Conservation (phyloP, 208 protist genomes). For the Acanthamoeba triangularis region DNA sequence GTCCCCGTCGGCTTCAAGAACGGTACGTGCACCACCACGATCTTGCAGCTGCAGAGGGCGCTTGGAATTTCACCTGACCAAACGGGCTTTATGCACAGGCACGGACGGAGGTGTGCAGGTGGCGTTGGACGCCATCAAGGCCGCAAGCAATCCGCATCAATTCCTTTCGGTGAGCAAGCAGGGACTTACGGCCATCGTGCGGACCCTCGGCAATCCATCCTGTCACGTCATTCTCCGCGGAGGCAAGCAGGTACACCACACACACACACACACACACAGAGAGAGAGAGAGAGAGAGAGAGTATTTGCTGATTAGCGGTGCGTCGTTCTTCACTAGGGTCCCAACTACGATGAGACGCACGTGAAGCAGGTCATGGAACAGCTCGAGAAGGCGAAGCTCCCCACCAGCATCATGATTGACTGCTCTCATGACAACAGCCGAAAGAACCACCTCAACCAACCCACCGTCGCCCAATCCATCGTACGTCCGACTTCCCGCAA, state of each 20-base stretch:
- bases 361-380: slow-evolving; percentile 22
- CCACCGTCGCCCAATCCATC: slow-evolving; percentile 76
- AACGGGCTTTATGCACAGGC: too few species aligned
- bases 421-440: slow-evolving; percentile 89
- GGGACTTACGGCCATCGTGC: slow-evolving; percentile 85
- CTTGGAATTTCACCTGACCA: not conserved
- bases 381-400: not conserved
- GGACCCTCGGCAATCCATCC: slow-evolving; percentile 86
- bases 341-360: slow-evolving; percentile 61
- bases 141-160: slow-evolving; percentile 82
- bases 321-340: not conserved
- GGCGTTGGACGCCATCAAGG: slow-evolving; percentile 80
- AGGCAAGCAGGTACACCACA: slow-evolving; percentile 72
- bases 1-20: slow-evolving; percentile 93
- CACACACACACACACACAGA: not conserved
- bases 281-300: too few species aligned
- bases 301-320: too few species aligned
- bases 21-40: slow-evolving; percentile 40
- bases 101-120: slow-evolving; percentile 58
- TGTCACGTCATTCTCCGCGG: slow-evolving; percentile 90
- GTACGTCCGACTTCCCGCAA: not conserved
- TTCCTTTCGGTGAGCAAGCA: slow-evolving; percentile 86
- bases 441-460: slow-evolving; percentile 90
- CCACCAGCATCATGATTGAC: slow-evolving; percentile 88
- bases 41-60: not conserved